Conservation (phyloP, 179 eudicot species). For the Gypsophila paniculata region DNA sequence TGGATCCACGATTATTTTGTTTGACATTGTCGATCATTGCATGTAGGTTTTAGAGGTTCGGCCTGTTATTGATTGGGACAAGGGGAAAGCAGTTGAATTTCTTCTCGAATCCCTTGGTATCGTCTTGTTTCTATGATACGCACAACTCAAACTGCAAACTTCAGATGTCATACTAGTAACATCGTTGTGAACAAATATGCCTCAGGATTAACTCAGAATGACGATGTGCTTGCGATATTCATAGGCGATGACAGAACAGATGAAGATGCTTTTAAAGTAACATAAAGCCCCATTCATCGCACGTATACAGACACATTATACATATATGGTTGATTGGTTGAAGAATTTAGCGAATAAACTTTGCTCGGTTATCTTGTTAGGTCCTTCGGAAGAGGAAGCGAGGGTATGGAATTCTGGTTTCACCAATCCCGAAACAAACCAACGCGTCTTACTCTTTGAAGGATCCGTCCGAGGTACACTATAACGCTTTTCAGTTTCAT, state of each 20-base stretch:
- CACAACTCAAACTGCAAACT: neutral
- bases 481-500: neutral
- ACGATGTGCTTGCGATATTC: conserved; percentile 68
- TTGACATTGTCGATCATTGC: neutral
- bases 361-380: conserved; percentile 24
- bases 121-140: no score
- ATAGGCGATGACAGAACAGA: conserved; percentile 84
- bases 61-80: conserved; percentile 75
- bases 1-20: neutral
- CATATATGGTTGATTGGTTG: no score
- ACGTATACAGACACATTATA: no score
- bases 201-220: conserved; percentile 28
- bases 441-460: conserved; percentile 60
- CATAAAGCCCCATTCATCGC: no score
- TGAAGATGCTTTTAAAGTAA: conserved; percentile 92
- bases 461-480: conserved; percentile 72
- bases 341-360: no score
- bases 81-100: conserved; percentile 86
- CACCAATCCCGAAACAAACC: conserved; percentile 62
- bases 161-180: neutral
- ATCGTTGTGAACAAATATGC: conserved; percentile 5
- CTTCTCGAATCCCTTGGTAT: conserved; percentile 68
- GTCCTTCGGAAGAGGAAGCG: conserved; percentile 47
- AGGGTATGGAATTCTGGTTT: conserved; percentile 74
- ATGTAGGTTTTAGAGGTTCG: conserved; percentile 86